Evolutionary conservation across 2,329 filamentous ascomycete species (phyloP), one percentile per base, ranked within the genome.

Genomic region (Arthrobotrys pseudoclavata): DNA sequence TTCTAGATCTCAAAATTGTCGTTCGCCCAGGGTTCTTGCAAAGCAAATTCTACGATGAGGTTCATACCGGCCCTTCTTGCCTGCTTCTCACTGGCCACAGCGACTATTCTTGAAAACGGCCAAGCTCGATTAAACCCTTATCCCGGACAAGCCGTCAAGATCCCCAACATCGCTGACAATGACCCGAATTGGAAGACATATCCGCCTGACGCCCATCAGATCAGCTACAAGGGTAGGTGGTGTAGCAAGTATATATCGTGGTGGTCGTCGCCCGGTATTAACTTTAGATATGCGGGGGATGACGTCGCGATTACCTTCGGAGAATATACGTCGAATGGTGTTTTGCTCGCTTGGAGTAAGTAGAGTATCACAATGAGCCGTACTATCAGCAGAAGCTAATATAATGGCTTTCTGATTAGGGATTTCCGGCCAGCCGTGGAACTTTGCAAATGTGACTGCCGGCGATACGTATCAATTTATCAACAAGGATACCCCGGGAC

Each of bases 181-280:
- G 45, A 64, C 24, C 18, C 24, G 26, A 84, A 84, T 37, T 87
- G 86, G 84, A 84, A 82, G 31, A 87, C 84, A 0, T 90, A 88
- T 79, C 83, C 84, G 3, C 85, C 87, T 3, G 84, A 87, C 80
- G 85, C 87, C 1, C 82, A 85, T 0, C 87, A 90, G 80, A 84
- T 90, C 9, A 87, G 87, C 0, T 90, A 89, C 84, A 89, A 89
- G 80, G 89, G 88, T 4, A 84, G 88, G 72, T 90, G 88, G 88
- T 88, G 90, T 81, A 88, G 86, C 37, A 86, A 88, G 79, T 85
- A 88, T 79, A 85, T 89, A 57, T 89, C 87, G 1, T 90, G 87
- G 86, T 89, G 87, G 87, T 87, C 86, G 86, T 86, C 86, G 0
- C 87, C 85, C 0, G 87, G 88, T 1, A 84, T 89, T 76, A 87